These are phyloP conservation scores for Kitagawia praeruptora DNA, from an alignment of 129 eudicot genomes.

Conservation along the genomic window DNA sequence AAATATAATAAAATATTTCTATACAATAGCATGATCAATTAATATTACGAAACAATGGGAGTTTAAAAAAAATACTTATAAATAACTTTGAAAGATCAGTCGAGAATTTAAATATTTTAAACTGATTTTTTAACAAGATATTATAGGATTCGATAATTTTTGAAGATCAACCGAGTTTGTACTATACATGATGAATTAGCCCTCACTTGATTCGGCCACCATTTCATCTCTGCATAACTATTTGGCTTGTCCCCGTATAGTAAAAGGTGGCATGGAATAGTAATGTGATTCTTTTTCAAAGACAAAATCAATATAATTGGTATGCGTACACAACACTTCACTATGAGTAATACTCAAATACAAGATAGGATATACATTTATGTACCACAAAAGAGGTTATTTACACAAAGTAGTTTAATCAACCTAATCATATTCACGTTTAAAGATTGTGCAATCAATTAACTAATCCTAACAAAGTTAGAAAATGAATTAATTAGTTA, in stretches of 20 bases:
- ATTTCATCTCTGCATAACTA: no score
- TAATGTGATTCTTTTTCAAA: neutral
- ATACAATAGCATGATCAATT: no score
- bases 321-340: slow-evolving; percentile 1
- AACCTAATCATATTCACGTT: neutral
- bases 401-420: neutral
- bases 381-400: neutral
- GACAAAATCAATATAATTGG: neutral
- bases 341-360: neutral
- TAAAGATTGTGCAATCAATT: neutral
- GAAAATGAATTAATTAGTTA: neutral
- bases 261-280: neutral
- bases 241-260: no score
- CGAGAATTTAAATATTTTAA: no score
- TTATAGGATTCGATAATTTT: no score
- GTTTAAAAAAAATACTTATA: no score
- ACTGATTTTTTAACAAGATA: no score
- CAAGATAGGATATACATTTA: neutral
- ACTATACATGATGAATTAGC: no score
- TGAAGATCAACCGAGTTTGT: no score
- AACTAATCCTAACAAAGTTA: neutral
- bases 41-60: no score
- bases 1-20: no score
- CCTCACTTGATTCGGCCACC: neutral
- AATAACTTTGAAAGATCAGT: no score